Evolutionary conservation across 768 basidiomycete species (phyloP).

Genomic region (Dioszegia hungarica): DNA sequence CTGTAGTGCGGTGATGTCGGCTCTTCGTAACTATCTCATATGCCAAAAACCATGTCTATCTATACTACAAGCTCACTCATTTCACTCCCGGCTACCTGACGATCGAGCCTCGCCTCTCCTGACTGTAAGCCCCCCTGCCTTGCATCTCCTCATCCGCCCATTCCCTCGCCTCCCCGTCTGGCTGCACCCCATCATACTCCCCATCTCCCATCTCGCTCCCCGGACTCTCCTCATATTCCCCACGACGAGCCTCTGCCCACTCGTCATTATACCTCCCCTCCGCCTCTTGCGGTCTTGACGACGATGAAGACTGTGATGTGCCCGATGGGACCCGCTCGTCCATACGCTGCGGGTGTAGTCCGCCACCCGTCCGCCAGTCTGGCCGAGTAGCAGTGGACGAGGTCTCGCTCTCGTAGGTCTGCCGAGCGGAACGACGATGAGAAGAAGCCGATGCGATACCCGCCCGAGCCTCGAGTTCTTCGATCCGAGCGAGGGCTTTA

Average conservation of each 20-base stretch:
- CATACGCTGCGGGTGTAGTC: background rate
- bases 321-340: background rate
- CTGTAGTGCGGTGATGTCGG: too few species aligned
- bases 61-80: too few species aligned
- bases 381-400: background rate
- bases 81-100: background rate
- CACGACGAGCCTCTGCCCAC: background rate
- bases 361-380: background rate
- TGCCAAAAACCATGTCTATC: too few species aligned
- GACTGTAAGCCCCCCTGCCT: slow-evolving; percentile 1
- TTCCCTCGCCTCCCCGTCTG: background rate
- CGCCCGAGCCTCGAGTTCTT: slow-evolving; percentile 23
- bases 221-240: background rate
- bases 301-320: background rate
- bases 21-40: too few species aligned
- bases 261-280: background rate
- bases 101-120: background rate
- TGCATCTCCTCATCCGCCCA: background rate
- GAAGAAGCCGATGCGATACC: background rate
- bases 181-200: background rate
- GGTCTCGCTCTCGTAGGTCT: background rate
- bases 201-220: background rate
- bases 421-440: background rate
- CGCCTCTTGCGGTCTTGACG: background rate
- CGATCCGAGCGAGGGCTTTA: slow-evolving; percentile 38